Evolutionary conservation across 2,329 filamentous ascomycete species (phyloP).

Genomic region (Xylariaceae sp.): DNA sequence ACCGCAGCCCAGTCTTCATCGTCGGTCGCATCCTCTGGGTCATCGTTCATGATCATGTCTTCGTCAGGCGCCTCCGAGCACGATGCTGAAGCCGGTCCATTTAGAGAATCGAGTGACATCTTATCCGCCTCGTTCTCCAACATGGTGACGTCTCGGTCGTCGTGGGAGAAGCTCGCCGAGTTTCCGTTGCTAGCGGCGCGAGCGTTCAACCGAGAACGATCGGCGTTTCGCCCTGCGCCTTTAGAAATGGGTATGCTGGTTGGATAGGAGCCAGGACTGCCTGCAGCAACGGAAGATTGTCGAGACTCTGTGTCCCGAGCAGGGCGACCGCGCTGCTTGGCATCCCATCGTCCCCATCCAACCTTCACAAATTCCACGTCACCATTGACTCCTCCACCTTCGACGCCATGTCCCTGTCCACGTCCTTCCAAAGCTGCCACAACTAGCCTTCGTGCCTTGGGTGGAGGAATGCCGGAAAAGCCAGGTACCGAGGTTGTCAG

Average conservation of each 20-base stretch:
- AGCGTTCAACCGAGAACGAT: constrained; percentile 52
- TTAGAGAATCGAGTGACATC: constrained; percentile 81
- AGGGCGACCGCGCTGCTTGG: constrained; percentile 69
- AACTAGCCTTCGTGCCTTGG: constrained; percentile 87
- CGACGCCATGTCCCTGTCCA: constrained; percentile 54
- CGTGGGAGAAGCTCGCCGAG: constrained; percentile 76
- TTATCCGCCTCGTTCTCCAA: constrained; percentile 87
- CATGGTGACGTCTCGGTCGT: constrained; percentile 68
- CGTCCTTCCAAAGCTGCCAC: constrained; percentile 90
- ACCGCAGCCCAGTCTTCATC: constrained; percentile 95
- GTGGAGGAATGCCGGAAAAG: constrained; percentile 84
- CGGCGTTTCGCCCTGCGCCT: constrained; percentile 45
- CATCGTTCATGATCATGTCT: constrained; percentile 67
- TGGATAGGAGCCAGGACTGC: constrained; percentile 46
- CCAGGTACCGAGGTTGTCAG: constrained; percentile 91
- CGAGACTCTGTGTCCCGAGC: constrained; percentile 46
- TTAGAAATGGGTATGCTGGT: constrained; percentile 61
- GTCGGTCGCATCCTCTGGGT: constrained; percentile 85
- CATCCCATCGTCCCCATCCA: constrained; percentile 96
- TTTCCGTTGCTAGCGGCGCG: constrained; percentile 66
- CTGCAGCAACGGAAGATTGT: constrained; percentile 45
- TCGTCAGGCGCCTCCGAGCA: constrained; percentile 76
- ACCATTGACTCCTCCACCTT: constrained; percentile 64
- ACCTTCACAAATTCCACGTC: constrained; percentile 92
- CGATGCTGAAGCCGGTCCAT: constrained; percentile 69